phyloP scores from a whole-genome alignment of 2,329 filamentous ascomycete genomes.

The Fusarium luffae region DNA sequence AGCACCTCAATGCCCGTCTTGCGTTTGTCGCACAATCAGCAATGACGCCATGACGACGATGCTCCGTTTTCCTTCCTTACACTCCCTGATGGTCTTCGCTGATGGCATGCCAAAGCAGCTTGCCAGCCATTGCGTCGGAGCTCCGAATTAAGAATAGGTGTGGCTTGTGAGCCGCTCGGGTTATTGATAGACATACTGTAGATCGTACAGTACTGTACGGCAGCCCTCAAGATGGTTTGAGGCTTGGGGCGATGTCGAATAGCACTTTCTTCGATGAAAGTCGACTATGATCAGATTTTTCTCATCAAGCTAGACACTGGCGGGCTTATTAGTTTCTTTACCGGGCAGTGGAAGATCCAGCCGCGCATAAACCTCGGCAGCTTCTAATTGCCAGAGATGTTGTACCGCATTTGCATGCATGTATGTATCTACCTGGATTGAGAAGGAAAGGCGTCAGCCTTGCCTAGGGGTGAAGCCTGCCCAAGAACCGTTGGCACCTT shows the following conservation, averaged over 20 bases:
- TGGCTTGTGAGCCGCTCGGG: constrained; percentile 23
- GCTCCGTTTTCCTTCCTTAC: constrained; percentile 20
- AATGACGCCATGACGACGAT: constrained; percentile 43
- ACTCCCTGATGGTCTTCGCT: constrained; percentile 11
- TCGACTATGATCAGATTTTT: background rate
- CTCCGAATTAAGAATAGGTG: constrained; percentile 20
- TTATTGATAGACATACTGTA: background rate
- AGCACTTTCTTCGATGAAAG: background rate
- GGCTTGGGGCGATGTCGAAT: constrained; percentile 12
- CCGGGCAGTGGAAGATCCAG: background rate
- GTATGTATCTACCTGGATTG: background rate
- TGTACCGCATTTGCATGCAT: background rate
- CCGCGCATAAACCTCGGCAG: background rate
- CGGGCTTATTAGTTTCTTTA: background rate
- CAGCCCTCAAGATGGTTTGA: background rate
- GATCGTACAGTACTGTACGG: constrained; percentile 18
- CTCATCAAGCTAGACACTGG: background rate
- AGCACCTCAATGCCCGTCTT: constrained; percentile 29
- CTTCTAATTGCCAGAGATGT: constrained; percentile 12
- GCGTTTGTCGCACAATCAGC: constrained; percentile 19
- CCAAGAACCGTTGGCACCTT: constrained; percentile 10
- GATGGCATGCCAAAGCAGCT: constrained; percentile 15
- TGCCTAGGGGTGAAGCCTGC: constrained; percentile 1
- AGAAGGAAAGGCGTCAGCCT: constrained; percentile 27
- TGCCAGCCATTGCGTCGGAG: constrained; percentile 1